A percentile compares a stretch with the other conserved stretches of the same genome.
Conservation (phyloP, 345 rosid species). For the Populus euphratica region DNA sequence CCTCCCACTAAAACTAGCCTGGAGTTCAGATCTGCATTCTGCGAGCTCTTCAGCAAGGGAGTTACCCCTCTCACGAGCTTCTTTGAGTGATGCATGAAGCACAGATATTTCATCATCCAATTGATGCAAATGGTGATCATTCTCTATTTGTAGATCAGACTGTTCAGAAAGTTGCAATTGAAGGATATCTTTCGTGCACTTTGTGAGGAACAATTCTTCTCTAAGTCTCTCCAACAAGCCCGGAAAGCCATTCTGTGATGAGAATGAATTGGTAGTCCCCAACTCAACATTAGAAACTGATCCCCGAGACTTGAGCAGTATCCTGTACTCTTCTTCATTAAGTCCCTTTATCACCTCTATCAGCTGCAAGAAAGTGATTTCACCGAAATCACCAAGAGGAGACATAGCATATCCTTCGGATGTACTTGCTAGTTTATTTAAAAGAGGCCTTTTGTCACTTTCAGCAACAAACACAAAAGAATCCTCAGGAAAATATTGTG, state of each 20-base stretch:
- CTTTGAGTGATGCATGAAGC: constrained; percentile 43
- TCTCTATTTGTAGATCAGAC: constrained; percentile 44
- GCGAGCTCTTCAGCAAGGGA: constrained; percentile 52
- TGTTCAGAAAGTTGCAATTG: constrained; percentile 61
- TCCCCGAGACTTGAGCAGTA: constrained; percentile 47
- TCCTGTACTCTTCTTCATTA: constrained; percentile 48
- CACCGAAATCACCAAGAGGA: constrained; percentile 24
- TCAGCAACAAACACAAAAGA: constrained; percentile 29
- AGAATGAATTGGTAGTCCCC: constrained; percentile 20
- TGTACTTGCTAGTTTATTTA: constrained; percentile 19
- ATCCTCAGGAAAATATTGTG: constrained; percentile 34
- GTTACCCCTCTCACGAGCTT: constrained; percentile 36
- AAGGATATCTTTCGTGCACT: constrained; percentile 48
- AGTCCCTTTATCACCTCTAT: constrained; percentile 46
- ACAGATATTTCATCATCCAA: constrained; percentile 41
- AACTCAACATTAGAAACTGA: constrained; percentile 23
- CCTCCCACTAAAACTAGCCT: constrained; percentile 34
- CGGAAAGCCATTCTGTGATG: constrained; percentile 9
- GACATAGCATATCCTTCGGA: constrained; percentile 22
- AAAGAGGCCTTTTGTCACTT: constrained; percentile 37
- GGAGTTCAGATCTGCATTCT: constrained; percentile 54
- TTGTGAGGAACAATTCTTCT: constrained; percentile 55
- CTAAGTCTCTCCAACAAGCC: constrained; percentile 47
- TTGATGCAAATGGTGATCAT: constrained; percentile 36
- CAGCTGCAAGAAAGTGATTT: constrained; percentile 45